These are phyloP conservation scores for Saccharum hybrid DNA, from an alignment of 202 grass and related monocot species.

Conservation along the genomic window DNA sequence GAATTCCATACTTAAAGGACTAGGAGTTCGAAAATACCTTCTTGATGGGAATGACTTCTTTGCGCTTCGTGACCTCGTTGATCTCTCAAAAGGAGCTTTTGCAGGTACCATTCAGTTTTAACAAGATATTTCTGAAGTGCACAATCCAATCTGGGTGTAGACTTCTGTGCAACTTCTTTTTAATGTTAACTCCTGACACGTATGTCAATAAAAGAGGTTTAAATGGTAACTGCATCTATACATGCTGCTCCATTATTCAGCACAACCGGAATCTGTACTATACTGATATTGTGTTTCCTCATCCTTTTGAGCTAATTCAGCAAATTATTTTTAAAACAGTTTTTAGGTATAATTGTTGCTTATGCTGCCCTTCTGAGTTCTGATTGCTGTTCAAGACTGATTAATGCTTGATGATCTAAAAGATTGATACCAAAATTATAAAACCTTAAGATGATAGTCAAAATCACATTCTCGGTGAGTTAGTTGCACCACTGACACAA, in stretches of 20 bases:
- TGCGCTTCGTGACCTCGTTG: constrained; percentile 90
- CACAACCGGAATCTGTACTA: constrained; percentile 1
- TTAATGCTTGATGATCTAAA: constrained; percentile 8
- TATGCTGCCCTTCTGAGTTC: constrained; percentile 2
- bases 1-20: constrained; percentile 78
- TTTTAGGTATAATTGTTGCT: constrained; percentile 9
- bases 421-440: neutral
- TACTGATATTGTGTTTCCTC: constrained; percentile 1
- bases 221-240: constrained; percentile 6
- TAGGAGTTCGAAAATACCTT: constrained; percentile 78
- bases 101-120: constrained; percentile 56
- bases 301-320: constrained; percentile 6
- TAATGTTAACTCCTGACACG: neutral
- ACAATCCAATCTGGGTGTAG: neutral
- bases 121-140: neutral
- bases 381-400: constrained; percentile 18
- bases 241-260: constrained; percentile 31
- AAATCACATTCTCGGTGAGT: neutral
- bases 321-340: neutral
- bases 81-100: constrained; percentile 95
- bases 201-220: neutral
- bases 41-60: constrained; percentile 99
- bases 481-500: constrained; percentile 30
- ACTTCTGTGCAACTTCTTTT: neutral
- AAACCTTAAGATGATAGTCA: constrained; percentile 15